phyloP scores from a whole-genome alignment of 1,284 basidiomycete species.

The Tetrapyrgos nigripes region DNA sequence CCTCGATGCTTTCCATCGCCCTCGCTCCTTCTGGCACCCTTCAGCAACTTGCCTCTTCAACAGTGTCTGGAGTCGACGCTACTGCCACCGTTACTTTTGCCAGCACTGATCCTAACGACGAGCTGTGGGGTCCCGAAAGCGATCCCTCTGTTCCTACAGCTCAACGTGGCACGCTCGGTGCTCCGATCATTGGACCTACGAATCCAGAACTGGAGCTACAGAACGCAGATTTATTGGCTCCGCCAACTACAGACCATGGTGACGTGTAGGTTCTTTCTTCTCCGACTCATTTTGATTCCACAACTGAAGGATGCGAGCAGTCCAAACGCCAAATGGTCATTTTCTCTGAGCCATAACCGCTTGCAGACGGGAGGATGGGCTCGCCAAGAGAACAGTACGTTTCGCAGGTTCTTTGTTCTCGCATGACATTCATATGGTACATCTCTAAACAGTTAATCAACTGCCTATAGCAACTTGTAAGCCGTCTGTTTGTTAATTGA shows the following conservation, averaged over 20 bases:
- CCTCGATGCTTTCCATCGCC: slow-evolving; percentile 2
- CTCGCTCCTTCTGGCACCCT: background rate
- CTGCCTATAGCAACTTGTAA: slow-evolving; percentile 67
- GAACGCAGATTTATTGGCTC: slow-evolving; percentile 68
- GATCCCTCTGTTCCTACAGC: slow-evolving; percentile 27
- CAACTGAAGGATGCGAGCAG: slow-evolving; percentile 3
- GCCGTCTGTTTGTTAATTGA: slow-evolving; percentile 17
- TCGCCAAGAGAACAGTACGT: slow-evolving; percentile 67
- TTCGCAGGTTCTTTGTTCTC: background rate
- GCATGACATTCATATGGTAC: background rate
- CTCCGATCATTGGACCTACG: slow-evolving; percentile 60
- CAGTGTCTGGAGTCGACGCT: slow-evolving; percentile 4
- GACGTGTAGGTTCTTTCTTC: slow-evolving; percentile 52
- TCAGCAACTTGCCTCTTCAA: slow-evolving; percentile 4
- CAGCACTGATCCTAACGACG: slow-evolving; percentile 51
- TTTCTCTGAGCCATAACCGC: slow-evolving; percentile 71
- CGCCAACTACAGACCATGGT: slow-evolving; percentile 72
- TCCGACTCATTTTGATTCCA: slow-evolving; percentile 3
- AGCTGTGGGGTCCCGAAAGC: slow-evolving; percentile 19
- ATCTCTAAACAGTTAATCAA: slow-evolving; percentile 9
- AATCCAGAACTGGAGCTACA: slow-evolving; percentile 59
- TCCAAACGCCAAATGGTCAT: slow-evolving; percentile 74
- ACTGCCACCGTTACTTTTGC: slow-evolving; percentile 53
- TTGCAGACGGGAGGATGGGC: slow-evolving; percentile 79
- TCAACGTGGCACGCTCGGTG: slow-evolving; percentile 53